Percentiles rank a stretch among this genome's conserved stretches.
phyloP scores from a whole-genome alignment of 176 grass and related monocot species.

The Eleusine coracana region DNA sequence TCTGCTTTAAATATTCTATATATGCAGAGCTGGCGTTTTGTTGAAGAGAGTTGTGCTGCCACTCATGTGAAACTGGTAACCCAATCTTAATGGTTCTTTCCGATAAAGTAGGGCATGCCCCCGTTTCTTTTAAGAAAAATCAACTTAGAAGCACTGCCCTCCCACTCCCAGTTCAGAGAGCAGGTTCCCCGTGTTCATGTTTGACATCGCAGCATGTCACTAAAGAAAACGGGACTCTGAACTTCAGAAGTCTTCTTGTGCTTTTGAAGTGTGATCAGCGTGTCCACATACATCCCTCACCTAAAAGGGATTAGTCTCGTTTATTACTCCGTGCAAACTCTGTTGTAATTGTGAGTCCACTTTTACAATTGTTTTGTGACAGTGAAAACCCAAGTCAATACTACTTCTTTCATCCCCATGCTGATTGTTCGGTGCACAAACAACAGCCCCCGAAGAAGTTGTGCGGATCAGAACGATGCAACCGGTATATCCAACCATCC shows the following conservation, averaged over 20 bases:
- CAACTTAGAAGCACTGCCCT: background rate
- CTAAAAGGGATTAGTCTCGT: conserved; percentile 15
- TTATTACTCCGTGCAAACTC: background rate
- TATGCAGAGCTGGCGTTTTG: background rate
- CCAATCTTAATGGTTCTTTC: background rate
- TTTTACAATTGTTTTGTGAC: background rate
- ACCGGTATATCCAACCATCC: conserved; percentile 28
- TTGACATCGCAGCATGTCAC: conserved; percentile 16
- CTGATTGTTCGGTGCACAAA: conserved; percentile 8
- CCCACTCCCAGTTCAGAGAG: conserved; percentile 19
- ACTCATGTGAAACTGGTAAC: background rate
- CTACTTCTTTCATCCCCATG: background rate
- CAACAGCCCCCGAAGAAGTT: background rate
- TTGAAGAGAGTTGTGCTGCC: background rate
- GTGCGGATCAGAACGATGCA: background rate
- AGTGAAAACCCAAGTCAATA: conserved; percentile 22
- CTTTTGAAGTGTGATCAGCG: conserved; percentile 34
- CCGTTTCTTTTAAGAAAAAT: background rate
- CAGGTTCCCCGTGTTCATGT: background rate
- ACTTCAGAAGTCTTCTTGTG: background rate
- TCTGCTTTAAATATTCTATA: background rate
- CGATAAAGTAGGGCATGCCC: background rate
- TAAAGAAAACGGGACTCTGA: conserved; percentile 7
- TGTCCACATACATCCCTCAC: conserved; percentile 42
- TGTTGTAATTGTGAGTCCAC: background rate